Percentiles rank a stretch among this genome's conserved stretches.
Conservation (phyloP, 106 monocot species). For the Platanthera zijinensis region DNA sequence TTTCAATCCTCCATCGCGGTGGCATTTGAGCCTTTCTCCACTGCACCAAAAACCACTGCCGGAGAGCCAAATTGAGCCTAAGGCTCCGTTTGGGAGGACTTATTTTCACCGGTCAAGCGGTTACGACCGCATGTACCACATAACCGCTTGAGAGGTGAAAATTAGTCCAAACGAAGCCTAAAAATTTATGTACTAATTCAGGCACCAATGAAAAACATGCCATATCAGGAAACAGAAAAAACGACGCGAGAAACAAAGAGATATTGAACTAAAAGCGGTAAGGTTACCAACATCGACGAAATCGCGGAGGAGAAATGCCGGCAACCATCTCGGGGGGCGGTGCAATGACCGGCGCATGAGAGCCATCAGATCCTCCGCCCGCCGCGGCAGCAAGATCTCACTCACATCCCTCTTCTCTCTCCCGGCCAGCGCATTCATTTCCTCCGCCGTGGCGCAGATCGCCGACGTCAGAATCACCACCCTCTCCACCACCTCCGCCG, state of each 20-base stretch:
- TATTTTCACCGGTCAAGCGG: too few species aligned
- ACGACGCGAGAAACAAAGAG: neutral
- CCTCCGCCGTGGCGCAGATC: slow-evolving; percentile 20
- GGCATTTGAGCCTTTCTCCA: too few species aligned
- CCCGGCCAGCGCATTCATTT: slow-evolving; percentile 26
- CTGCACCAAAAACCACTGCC: too few species aligned
- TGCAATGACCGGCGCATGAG: slow-evolving; percentile 38
- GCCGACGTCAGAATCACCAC: slow-evolving; percentile 46
- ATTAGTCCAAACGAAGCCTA: too few species aligned
- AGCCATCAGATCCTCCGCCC: slow-evolving; percentile 33
- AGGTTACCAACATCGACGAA: slow-evolving; percentile 43
- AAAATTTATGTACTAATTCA: too few species aligned
- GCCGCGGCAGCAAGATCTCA: slow-evolving; percentile 47
- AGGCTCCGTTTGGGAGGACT: too few species aligned
- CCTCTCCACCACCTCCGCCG: slow-evolving; percentile 23
- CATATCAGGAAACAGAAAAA: neutral
- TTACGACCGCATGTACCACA: too few species aligned
- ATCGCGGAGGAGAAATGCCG: slow-evolving; percentile 53
- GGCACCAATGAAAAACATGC: too few species aligned
- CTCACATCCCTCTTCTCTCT: slow-evolving; percentile 36
- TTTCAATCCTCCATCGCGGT: too few species aligned
- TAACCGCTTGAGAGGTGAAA: too few species aligned
- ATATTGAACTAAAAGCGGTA: neutral
- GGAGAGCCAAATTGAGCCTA: too few species aligned
- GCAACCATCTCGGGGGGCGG: slow-evolving; percentile 45